These are phyloP conservation scores for Boletus speciosus DNA, from an alignment of 768 basidiomycete genomes.

Conservation along the genomic window DNA sequence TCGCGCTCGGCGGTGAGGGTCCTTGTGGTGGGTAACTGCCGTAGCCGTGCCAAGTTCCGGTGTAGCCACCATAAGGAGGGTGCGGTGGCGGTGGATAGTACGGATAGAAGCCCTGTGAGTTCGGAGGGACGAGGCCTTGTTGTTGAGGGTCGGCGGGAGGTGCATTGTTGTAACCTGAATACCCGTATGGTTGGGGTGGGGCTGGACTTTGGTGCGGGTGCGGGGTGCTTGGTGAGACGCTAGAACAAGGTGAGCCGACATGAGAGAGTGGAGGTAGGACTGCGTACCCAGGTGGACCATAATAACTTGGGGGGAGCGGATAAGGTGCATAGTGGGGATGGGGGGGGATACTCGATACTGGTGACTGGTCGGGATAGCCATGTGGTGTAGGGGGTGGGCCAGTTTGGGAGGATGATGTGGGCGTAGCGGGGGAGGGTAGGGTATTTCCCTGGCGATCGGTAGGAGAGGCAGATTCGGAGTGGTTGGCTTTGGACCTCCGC, in stretches of 20 bases:
- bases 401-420: slow-evolving; percentile 25
- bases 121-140: slow-evolving; percentile 17
- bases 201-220: slow-evolving; percentile 23
- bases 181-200: slow-evolving; percentile 21
- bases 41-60: slow-evolving; percentile 28
- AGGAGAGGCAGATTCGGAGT: slow-evolving; percentile 30
- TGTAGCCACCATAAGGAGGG: slow-evolving; percentile 30
- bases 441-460: slow-evolving; percentile 24
- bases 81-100: slow-evolving; percentile 33
- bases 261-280: not conserved
- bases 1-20: slow-evolving; percentile 18
- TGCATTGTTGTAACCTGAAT: slow-evolving; percentile 20
- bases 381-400: slow-evolving; percentile 23
- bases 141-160: slow-evolving; percentile 27
- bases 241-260: slow-evolving; percentile 15
- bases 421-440: slow-evolving; percentile 30
- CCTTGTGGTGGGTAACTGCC: slow-evolving; percentile 30
- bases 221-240: slow-evolving; percentile 19
- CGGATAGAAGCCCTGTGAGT: slow-evolving; percentile 27
- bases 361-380: slow-evolving; percentile 28
- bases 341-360: slow-evolving; percentile 23
- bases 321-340: slow-evolving; percentile 34
- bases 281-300: slow-evolving; percentile 28
- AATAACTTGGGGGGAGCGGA: slow-evolving; percentile 31
- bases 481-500: slow-evolving; percentile 34